Evolutionary conservation across 106 monocot genomes (phyloP).

Genomic region (Dioscorea dumetorum): DNA sequence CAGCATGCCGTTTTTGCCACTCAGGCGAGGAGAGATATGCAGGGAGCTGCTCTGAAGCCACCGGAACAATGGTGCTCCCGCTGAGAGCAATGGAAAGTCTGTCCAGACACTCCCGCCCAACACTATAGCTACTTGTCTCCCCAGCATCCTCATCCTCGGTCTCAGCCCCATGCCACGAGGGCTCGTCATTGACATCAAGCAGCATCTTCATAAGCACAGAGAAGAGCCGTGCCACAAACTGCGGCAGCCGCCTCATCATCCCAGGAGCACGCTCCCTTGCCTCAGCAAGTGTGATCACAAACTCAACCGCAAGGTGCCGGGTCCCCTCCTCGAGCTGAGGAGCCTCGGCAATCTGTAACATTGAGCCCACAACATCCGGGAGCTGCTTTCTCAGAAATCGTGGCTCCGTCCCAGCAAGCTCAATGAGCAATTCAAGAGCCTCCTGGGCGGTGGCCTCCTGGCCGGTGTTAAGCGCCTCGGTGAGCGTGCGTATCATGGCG

Average conservation of each 20-base stretch:
- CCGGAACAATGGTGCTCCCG: constrained; percentile 85
- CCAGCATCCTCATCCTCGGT: constrained; percentile 91
- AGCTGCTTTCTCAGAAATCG: constrained; percentile 72
- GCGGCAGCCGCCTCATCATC: constrained; percentile 75
- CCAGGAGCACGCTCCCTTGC: constrained; percentile 88
- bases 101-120: constrained; percentile 89
- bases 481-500: constrained; percentile 79
- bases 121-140: constrained; percentile 75
- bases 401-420: constrained; percentile 81
- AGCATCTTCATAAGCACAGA: constrained; percentile 92
- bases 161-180: constrained; percentile 76
- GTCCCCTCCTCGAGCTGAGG: constrained; percentile 78
- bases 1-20: constrained; percentile 97
- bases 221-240: constrained; percentile 78
- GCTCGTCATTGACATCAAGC: constrained; percentile 80
- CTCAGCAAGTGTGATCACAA: constrained; percentile 95
- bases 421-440: constrained; percentile 74
- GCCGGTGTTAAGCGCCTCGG: constrained; percentile 68
- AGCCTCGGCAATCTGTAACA: constrained; percentile 91
- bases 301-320: constrained; percentile 83
- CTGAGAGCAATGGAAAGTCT: constrained; percentile 80
- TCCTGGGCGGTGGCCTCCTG: constrained; percentile 88
- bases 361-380: constrained; percentile 61
- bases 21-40: constrained; percentile 66
- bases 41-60: constrained; percentile 73